phyloP scores from a whole-genome alignment of 192 early-diverging fungal species.

The Coemansia sp. region DNA sequence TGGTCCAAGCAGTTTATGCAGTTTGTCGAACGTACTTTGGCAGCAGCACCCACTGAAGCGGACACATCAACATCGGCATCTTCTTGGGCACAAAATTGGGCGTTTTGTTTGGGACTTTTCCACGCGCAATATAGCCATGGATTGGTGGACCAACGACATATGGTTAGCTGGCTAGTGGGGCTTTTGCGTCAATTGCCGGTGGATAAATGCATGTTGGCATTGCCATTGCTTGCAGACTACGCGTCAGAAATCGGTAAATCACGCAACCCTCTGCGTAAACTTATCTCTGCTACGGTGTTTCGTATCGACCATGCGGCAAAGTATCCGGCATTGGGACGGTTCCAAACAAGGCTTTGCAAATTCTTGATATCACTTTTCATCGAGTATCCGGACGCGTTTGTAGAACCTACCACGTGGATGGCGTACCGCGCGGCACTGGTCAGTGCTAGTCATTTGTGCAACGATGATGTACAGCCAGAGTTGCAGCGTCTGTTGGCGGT shows the following conservation, averaged over 20 bases:
- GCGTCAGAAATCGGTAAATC: constrained; percentile 39
- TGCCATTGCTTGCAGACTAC: constrained; percentile 40
- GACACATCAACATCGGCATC: background rate
- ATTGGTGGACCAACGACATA: constrained; percentile 45
- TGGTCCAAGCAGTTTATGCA: constrained; percentile 50
- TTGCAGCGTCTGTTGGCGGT: constrained; percentile 8
- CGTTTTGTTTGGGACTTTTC: constrained; percentile 27
- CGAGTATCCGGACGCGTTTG: constrained; percentile 45
- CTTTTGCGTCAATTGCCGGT: constrained; percentile 25
- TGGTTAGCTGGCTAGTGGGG: constrained; percentile 46
- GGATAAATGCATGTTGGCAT: constrained; percentile 46
- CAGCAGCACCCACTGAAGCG: constrained; percentile 21
- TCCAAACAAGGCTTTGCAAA: constrained; percentile 14
- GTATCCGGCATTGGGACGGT: constrained; percentile 17
- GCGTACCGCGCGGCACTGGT: constrained; percentile 19
- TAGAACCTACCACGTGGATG: constrained; percentile 50
- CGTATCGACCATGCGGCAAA: constrained; percentile 25
- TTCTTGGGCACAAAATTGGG: constrained; percentile 33
- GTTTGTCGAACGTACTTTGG: constrained; percentile 36
- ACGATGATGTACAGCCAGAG: background rate
- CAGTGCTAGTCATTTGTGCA: background rate
- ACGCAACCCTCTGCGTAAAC: constrained; percentile 52
- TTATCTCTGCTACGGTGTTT: constrained; percentile 31
- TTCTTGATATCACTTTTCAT: constrained; percentile 34
- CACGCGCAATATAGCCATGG: constrained; percentile 48